Percentiles rank a stretch among this genome's conserved stretches.
Evolutionary conservation across 495 filamentous ascomycete species (phyloP).

Genomic region (Xylaria intraflava): DNA sequence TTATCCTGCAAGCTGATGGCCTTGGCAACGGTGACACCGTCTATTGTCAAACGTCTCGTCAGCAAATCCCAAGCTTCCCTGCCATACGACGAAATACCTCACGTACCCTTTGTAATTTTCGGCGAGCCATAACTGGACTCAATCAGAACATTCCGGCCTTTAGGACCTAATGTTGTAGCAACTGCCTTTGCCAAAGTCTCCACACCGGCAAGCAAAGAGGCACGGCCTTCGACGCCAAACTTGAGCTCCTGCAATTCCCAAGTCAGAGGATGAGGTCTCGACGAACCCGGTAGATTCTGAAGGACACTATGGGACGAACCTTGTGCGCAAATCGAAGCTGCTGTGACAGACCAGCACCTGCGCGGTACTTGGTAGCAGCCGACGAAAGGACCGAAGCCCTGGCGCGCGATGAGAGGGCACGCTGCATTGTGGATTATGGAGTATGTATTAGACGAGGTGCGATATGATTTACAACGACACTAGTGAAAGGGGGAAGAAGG

Average conservation of each 20-base stretch:
- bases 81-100: neutral
- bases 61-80: conserved; percentile 4
- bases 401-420: conserved; percentile 59
- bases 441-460: conserved; percentile 18
- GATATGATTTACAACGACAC: conserved; percentile 4
- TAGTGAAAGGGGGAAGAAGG: conserved; percentile 10
- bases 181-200: conserved; percentile 96
- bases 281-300: neutral
- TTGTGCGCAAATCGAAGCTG: conserved; percentile 93
- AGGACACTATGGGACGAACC: conserved; percentile 47
- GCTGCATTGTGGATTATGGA: conserved; percentile 55
- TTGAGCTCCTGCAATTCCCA: conserved; percentile 70
- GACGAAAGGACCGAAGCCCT: conserved; percentile 63
- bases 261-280: conserved; percentile 4
- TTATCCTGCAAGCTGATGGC: conserved; percentile 95
- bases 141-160: conserved; percentile 96
- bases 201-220: conserved; percentile 83
- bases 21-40: conserved; percentile 91
- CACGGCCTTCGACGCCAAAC: conserved; percentile 93
- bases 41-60: conserved; percentile 38
- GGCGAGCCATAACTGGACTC: conserved; percentile 96
- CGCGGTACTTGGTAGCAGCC: conserved; percentile 51
- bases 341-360: conserved; percentile 51
- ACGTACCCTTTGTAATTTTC: conserved; percentile 97
- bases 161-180: conserved; percentile 91